Evolutionary conservation across 73 alveolate species (phyloP), one percentile per base, ranked within the genome.

Genomic region (Paramecium bursaria): DNA sequence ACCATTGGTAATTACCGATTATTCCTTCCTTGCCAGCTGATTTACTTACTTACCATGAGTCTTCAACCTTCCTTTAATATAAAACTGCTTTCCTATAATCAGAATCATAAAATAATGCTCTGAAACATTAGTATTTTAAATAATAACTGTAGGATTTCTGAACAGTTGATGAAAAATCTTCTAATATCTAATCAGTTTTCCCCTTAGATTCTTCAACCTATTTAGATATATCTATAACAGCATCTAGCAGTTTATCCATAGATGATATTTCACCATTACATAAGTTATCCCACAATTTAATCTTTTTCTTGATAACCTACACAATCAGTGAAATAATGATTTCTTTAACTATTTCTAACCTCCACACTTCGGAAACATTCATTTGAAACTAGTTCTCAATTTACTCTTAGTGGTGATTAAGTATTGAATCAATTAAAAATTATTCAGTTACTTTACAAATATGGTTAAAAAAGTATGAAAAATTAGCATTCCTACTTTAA

Each of bases 291-390:
- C 82, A 67, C 4, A 67, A 17, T 39, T 44, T 35, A 21, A 67
- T 67, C 44, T 67, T 67, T 39, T 67, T 67, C 21, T 57, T 67
- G 2, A 67, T 21, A 2, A 67, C 82, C 19, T 26, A 39, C 7
- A 67, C 82, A 2, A 67, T 42, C 1, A 22, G 22, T 10, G 33
- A 39, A 2, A 67, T 57, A 3, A 67, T 42, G 1, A 25, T 57
- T 19, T 67, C 82, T 67, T 67, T 67, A 33, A 67, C 55, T 26
- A 42, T 67, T 35, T 67, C 82, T 21, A 67, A 67, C 44, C 82
- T 35, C 82, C 60, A 67, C 1, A 67, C 44, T 67, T 67, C 82
- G 4, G 53, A 39, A 2, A 67, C 82, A 67, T 67, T 67, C 82
- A 67, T 67, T 35, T 67, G 26, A 11, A 67, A 22, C 0, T 5